Percentiles rank a stretch among this genome's conserved stretches.
These are phyloP conservation scores for Saccharomycopsis javanensis DNA, from an alignment of 805 yeast genomes.

Conservation along the genomic window DNA sequence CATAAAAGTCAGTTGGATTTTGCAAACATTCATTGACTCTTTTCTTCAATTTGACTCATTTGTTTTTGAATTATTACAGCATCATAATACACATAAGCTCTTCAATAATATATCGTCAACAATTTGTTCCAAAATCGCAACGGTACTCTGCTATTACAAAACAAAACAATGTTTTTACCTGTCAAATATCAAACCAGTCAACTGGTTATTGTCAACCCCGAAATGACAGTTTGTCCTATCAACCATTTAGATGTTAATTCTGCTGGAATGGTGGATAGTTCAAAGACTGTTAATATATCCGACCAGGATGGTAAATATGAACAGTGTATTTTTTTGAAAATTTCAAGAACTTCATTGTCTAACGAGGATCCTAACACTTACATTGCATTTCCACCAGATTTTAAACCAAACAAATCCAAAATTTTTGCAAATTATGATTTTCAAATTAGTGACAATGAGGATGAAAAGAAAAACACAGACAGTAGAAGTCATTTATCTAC, in stretches of 20 bases:
- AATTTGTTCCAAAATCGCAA: too few relatives aligned
- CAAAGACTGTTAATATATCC: conserved; percentile 6
- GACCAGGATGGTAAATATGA: conserved; percentile 17
- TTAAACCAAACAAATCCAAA: conserved; percentile 18
- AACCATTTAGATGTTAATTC: conserved; percentile 17
- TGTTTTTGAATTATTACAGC: too few relatives aligned
- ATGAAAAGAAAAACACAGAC: neutral
- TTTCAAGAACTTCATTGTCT: conserved; percentile 16
- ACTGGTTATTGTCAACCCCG: conserved; percentile 12
- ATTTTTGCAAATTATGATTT: conserved; percentile 16
- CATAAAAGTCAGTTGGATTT: too few relatives aligned
- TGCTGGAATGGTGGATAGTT: conserved; percentile 12
- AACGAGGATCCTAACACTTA: conserved; percentile 19
- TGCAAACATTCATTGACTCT: too few relatives aligned
- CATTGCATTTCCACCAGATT: conserved; percentile 18
- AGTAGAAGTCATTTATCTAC: neutral
- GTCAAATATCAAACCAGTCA: conserved; percentile 7
- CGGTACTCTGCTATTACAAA: too few relatives aligned
- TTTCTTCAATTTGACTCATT: too few relatives aligned
- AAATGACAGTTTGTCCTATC: conserved; percentile 18
- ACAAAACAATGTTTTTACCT: conserved; percentile 17
- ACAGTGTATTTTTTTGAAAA: conserved; percentile 13
- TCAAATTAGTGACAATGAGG: neutral
- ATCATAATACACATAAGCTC: too few relatives aligned
- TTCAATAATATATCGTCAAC: too few relatives aligned